A percentile compares a stretch with the other conserved stretches of the same genome.
These are phyloP conservation scores for Lichina pygmaea DNA, from an alignment of 495 filamentous ascomycete genomes.

Conservation along the genomic window DNA sequence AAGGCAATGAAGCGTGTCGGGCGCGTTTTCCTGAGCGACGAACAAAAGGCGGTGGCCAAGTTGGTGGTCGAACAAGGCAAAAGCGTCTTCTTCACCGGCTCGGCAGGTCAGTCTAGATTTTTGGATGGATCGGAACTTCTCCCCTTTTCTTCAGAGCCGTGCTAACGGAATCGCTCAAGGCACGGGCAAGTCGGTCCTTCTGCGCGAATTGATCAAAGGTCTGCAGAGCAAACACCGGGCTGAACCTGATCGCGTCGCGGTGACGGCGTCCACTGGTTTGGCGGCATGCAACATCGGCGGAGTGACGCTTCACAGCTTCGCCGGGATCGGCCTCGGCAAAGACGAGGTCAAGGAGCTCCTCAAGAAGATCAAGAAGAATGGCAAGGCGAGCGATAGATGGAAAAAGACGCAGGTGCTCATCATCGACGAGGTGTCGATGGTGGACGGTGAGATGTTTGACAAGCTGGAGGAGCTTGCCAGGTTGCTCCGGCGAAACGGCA, in stretches of 20 bases:
- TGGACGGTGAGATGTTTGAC: constrained; percentile 89
- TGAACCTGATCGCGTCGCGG: constrained; percentile 60
- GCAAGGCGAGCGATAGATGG: constrained; percentile 74
- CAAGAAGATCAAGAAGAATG: constrained; percentile 74
- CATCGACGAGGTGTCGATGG: constrained; percentile 95
- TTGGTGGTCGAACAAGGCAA: constrained; percentile 47
- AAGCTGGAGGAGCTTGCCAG: constrained; percentile 83
- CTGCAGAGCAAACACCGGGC: constrained; percentile 45
- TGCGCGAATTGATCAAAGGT: constrained; percentile 65
- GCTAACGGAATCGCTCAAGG: constrained; percentile 4
- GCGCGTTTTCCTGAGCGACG: constrained; percentile 48
- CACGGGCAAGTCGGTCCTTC: constrained; percentile 88
- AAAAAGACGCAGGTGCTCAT: constrained; percentile 62
- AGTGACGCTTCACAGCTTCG: constrained; percentile 85
- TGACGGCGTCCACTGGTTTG: constrained; percentile 86
- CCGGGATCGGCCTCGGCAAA: constrained; percentile 86
- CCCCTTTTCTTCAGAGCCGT: not conserved
- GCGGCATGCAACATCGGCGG: constrained; percentile 93
- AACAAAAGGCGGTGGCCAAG: constrained; percentile 61
- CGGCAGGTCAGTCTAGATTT: constrained; percentile 31
- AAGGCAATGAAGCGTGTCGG: constrained; percentile 19
- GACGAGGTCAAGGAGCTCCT: constrained; percentile 58
- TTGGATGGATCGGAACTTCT: not conserved
- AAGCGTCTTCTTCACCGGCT: constrained; percentile 95
- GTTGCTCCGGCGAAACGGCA: constrained; percentile 53